Conservation (phyloP, 2,329 filamentous ascomycete genomes). For the Ascochyta rabiei region DNA sequence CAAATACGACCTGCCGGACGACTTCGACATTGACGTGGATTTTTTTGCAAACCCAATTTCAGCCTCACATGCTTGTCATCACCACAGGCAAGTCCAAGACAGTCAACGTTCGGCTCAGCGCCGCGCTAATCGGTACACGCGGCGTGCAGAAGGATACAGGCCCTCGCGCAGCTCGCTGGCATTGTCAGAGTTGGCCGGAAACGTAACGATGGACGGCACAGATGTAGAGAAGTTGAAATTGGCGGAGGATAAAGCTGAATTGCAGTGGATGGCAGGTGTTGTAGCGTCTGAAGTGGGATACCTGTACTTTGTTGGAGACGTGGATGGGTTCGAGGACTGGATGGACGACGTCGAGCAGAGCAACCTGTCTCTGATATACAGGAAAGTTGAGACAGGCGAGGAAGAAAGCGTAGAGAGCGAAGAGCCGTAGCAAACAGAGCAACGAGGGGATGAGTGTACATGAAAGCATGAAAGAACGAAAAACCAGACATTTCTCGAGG, state of each 20-base stretch:
- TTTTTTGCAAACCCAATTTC: conserved; percentile 31
- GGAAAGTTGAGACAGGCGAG: neutral
- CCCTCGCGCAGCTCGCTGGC: conserved; percentile 32
- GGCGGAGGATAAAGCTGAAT: conserved; percentile 19
- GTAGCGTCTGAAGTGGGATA: conserved; percentile 34
- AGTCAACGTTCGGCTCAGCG: neutral
- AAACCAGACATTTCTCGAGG: no score
- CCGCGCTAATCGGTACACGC: conserved; percentile 8
- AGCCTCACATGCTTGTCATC: conserved; percentile 9
- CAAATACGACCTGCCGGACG: conserved; percentile 25
- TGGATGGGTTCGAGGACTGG: conserved; percentile 20
- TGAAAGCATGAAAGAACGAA: no score
- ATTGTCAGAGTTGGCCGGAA: conserved; percentile 23
- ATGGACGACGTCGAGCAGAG: conserved; percentile 25
- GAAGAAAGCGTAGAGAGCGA: neutral
- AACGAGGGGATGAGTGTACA: no score
- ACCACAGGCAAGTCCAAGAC: neutral
- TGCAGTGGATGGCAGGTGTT: conserved; percentile 18
- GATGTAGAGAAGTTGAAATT: conserved; percentile 13
- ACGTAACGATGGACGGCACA: conserved; percentile 19
- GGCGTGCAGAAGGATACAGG: conserved; percentile 21
- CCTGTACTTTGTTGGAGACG: conserved; percentile 32
- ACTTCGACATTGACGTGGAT: conserved; percentile 18
- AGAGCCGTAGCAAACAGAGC: neutral
- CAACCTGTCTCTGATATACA: conserved; percentile 23